Evolutionary conservation across 345 rosid genomes (phyloP), one percentile per base, ranked within the genome.

Genomic region (Noccaea caerulescens): DNA sequence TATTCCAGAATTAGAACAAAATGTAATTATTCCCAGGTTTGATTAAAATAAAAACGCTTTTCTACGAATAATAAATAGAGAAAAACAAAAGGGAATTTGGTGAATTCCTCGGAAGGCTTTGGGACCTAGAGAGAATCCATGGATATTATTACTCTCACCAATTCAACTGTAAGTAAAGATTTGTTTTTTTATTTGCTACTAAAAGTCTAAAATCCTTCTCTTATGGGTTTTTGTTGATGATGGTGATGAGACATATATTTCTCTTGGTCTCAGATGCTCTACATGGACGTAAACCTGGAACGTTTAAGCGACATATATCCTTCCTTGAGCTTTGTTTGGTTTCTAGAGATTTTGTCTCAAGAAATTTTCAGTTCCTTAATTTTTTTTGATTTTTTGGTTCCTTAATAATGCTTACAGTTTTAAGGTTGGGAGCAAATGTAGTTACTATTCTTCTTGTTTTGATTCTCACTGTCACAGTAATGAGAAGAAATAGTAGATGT

Each of bases 381-480:
- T 58, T 67, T 65, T 42, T 27, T 27, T 27, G 3, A 30, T 25
- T 42, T 16, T 67, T 57, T 38, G 58, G 64, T 80, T 68, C 84
- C 86, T 84, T 85, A 82, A 77, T 39, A 36, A 60, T 75, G 77
- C 20, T 45, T 75, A 91, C 92, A 44, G 85, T 86, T 67, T 73
- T 87, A 41, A 91, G 84, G 10, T 82, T 91, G 72, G 88, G 88
- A 69, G 78, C 73, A 58, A 86, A 89, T 82, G 65, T 72, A 33
- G 71, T 78, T 52, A 86, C 96, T 38, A n/a, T 91, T 63, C 30
- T 84, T 53, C 18, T 83, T 72, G 72, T 87, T 76, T 68, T 46
- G 37, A 20, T 81, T 10, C 71, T 89, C 56, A 87, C 86, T 45
- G 59, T 89, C 56, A 86, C 86, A 50, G 59, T 86, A 44, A 41